Evolutionary conservation across 768 basidiomycete genomes (phyloP), one percentile per base, ranked within the genome.

Genomic region (Suillus alpinus): DNA sequence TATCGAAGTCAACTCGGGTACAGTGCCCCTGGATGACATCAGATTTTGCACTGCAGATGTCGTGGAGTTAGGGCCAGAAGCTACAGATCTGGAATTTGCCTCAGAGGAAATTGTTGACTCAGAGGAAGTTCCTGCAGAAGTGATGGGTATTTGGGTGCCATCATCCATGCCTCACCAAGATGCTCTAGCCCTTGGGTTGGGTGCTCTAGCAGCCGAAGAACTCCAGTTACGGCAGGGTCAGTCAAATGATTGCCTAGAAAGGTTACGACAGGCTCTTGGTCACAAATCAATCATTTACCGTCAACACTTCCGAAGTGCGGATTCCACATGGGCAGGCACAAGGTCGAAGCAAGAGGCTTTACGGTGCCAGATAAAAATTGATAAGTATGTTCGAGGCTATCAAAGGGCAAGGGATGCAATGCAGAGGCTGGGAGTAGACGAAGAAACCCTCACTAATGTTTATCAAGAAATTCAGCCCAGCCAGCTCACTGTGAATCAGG

Each of bases 131-230:
- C 5, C n/a, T 40, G 56, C 39, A 57, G 59, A 57, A 32, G 10
- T 41, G 12, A 60, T 56, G 59, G 52, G 59, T 14, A 46, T 60
- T 40, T 60, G 59, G 41, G 47, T 60, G 31, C 55, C 59, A 14
- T 60, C 55, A 29, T 57, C 23, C 37, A 56, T 56, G 29, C 39
- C 31, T 31, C 26, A 23, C n/a, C 4, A 39, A 6, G 16, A 56
- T 16, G 40, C 52, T 20, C 23, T 29, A n/a, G 43, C 39, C 18
- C 37, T 43, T 43, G 51, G 59, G 4, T 41, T 60, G 23, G 29
- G 56, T 23, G 32, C 40, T 16, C 59, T 60, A 29, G 36, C 26
- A 9, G 34, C 53, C 16, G 31, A 31, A 31, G 31, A 31, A 31
- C 31, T 31, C 3, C 3, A 31, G 31, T 31, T 31, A 31, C 31